phyloP scores from a whole-genome alignment of 306 rosid species.

The Lathyrus sativus region DNA sequence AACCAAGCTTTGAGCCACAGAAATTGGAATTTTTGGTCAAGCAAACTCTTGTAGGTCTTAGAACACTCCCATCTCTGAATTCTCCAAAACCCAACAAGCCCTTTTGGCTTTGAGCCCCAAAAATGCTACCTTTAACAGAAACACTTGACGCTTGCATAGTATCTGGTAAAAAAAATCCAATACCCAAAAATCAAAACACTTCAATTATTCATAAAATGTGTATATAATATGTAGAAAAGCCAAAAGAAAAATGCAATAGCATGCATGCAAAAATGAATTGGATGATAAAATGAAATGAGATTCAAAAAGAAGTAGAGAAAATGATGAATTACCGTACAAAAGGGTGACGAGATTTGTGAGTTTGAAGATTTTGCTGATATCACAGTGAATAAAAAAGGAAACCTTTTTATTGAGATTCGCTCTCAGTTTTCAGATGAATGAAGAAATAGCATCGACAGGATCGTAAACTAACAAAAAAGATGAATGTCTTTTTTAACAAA shows the following conservation, averaged over 20 bases:
- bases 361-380: slow-evolving; percentile 4
- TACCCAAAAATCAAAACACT: slow-evolving; percentile 43
- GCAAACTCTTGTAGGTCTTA: slow-evolving; percentile 43
- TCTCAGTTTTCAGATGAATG: slow-evolving; percentile 12
- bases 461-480: slow-evolving; percentile 23
- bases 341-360: slow-evolving; percentile 33
- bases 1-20: slow-evolving; percentile 51
- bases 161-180: slow-evolving; percentile 37
- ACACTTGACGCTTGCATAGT: slow-evolving; percentile 74
- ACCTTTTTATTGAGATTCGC: slow-evolving; percentile 15
- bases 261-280: slow-evolving; percentile 24
- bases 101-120: slow-evolving; percentile 54
- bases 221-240: background rate
- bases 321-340: slow-evolving; percentile 25
- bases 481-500: background rate
- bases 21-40: slow-evolving; percentile 46
- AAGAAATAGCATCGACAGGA: slow-evolving; percentile 36
- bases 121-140: slow-evolving; percentile 48
- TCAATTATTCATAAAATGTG: background rate
- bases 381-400: background rate
- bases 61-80: slow-evolving; percentile 44
- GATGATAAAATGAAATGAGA: slow-evolving; percentile 1
- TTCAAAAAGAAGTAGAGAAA: background rate
- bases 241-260: background rate
- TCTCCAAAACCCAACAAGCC: slow-evolving; percentile 46